Conservation (phyloP, 768 basidiomycete genomes). For the Podaxis sp. region DNA sequence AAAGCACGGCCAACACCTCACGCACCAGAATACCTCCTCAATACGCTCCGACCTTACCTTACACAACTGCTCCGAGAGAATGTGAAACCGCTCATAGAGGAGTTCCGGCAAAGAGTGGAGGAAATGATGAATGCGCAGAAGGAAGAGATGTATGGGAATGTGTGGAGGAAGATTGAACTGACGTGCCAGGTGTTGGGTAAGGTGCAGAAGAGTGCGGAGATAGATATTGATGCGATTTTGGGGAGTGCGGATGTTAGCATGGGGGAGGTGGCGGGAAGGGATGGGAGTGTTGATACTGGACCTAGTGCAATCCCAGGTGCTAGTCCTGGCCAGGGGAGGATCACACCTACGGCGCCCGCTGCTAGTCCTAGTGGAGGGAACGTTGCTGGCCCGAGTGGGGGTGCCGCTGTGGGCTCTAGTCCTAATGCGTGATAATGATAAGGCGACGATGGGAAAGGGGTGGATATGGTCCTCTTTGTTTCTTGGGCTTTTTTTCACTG, state of each 20-base stretch:
- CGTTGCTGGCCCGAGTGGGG: background rate
- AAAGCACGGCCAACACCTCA: background rate
- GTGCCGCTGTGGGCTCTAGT: background rate
- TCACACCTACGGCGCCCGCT: background rate
- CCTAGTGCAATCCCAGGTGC: background rate
- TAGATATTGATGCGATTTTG: background rate
- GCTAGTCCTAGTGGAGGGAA: background rate
- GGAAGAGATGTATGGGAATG: conserved; percentile 14
- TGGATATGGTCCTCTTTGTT: background rate
- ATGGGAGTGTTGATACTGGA: background rate
- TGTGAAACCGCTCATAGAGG: conserved; percentile 15
- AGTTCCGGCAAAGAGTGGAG: conserved; percentile 16
- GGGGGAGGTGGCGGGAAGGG: too few relatives aligned
- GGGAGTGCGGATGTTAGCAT: background rate
- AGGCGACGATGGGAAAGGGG: background rate
- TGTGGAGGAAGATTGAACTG: conserved; percentile 17
- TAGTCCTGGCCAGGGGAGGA: background rate
- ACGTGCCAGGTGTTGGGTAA: conserved; percentile 16
- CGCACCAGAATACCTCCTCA: conserved; percentile 15
- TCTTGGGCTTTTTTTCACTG: background rate
- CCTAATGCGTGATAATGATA: background rate
- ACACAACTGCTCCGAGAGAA: conserved; percentile 10
- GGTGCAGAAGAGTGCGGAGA: background rate
- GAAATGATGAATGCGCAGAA: conserved; percentile 16
- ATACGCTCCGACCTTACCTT: conserved; percentile 16